phyloP scores from a whole-genome alignment of 2,329 filamentous ascomycete genomes.

The Polychaeton citri region DNA sequence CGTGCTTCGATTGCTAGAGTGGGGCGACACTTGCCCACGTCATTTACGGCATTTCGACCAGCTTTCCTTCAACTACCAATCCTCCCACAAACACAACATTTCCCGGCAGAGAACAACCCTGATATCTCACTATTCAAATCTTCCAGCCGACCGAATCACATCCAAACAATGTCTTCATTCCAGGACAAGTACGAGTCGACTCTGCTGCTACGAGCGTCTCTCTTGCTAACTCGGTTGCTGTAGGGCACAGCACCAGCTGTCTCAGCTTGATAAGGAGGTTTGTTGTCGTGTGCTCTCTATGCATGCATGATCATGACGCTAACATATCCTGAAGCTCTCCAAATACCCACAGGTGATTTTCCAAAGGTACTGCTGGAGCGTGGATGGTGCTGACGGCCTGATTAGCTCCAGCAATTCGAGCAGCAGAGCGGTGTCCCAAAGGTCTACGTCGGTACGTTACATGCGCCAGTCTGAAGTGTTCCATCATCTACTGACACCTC shows the following conservation, averaged over 20 bases:
- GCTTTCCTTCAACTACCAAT: constrained; percentile 1
- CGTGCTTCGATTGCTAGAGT: neutral
- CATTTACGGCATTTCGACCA: neutral
- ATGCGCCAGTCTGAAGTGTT: constrained; percentile 80
- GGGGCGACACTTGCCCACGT: constrained; percentile 1
- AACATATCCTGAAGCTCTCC: constrained; percentile 48
- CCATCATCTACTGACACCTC: constrained; percentile 71
- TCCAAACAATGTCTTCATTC: neutral
- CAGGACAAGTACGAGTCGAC: neutral
- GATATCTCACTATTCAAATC: too few relatives aligned
- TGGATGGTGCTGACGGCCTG: neutral
- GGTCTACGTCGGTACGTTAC: constrained; percentile 50
- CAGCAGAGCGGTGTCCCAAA: constrained; percentile 72
- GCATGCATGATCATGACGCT: constrained; percentile 3
- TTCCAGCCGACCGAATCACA: too few relatives aligned
- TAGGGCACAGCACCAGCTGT: constrained; percentile 45
- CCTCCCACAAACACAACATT: neutral
- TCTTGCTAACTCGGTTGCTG: neutral
- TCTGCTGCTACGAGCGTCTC: neutral
- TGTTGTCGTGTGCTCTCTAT: constrained; percentile 1
- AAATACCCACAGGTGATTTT: constrained; percentile 49
- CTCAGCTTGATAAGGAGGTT: constrained; percentile 73
- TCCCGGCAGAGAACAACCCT: neutral
- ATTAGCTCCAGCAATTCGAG: constrained; percentile 67
- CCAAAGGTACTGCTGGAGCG: neutral